Evolutionary conservation across 2,329 filamentous ascomycete genomes (phyloP).

Genomic region (Beauveria sp.): DNA sequence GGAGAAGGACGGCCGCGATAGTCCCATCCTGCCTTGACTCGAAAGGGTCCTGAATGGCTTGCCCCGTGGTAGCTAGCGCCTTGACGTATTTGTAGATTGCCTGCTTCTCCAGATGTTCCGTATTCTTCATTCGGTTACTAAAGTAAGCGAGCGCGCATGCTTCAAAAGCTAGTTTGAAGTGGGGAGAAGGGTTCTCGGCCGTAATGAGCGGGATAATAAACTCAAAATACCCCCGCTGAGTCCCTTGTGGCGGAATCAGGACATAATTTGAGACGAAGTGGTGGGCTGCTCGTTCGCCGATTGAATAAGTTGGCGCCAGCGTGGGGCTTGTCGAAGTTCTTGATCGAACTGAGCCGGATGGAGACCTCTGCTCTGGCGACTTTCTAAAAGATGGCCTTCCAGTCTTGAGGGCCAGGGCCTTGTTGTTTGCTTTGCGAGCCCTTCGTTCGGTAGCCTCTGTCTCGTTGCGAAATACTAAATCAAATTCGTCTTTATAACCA

Average conservation of each 20-base stretch:
- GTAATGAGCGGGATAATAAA: constrained; percentile 50
- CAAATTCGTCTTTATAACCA: constrained; percentile 64
- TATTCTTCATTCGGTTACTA: constrained; percentile 38
- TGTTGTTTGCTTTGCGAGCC: constrained; percentile 48
- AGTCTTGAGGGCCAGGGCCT: constrained; percentile 31
- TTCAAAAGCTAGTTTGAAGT: constrained; percentile 49
- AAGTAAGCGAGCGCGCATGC: constrained; percentile 52
- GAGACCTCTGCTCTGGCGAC: background rate
- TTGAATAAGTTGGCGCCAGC: constrained; percentile 25
- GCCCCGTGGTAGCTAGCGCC: constrained; percentile 45
- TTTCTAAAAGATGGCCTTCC: constrained; percentile 20
- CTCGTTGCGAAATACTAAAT: constrained; percentile 65
- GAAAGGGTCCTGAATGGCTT: constrained; percentile 43
- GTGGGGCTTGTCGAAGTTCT: constrained; percentile 16
- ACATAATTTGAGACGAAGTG: constrained; percentile 57
- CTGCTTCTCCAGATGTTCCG: constrained; percentile 25
- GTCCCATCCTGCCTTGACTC: constrained; percentile 47
- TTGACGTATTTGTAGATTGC: constrained; percentile 47
- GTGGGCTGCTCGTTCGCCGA: constrained; percentile 49
- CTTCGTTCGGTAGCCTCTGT: constrained; percentile 59
- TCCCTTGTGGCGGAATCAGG: constrained; percentile 42
- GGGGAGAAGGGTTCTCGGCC: constrained; percentile 32
- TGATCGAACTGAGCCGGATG: constrained; percentile 13
- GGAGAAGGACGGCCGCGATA: constrained; percentile 49
- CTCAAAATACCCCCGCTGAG: constrained; percentile 48